Evolutionary conservation across 2,329 filamentous ascomycete genomes (phyloP), one percentile per base, ranked within the genome.

Genomic region (Pseudogymnoascus sp.): DNA sequence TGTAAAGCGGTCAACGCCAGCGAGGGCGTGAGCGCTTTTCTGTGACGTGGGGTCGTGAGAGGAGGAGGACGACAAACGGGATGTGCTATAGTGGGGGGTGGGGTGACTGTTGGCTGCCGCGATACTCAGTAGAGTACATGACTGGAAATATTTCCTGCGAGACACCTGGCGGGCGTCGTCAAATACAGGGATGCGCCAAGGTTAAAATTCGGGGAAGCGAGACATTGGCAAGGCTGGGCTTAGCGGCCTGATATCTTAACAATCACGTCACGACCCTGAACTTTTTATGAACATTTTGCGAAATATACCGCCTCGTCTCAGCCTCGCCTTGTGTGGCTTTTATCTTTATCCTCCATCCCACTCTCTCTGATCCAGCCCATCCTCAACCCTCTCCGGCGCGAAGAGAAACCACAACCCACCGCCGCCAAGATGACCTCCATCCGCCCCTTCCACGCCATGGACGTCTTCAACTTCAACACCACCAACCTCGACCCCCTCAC

Each of bases 401-500:
- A 16, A 51, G 23, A 51, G 14, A 51, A 16, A 16, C 45, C 23
- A n/a, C 45, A 29, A 0, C 4, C 23, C 12, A 21, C 6, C 45
- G 23, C 45, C 45, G 45, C 45, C 16, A 72, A 64, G 63, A 96
- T 96, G 91, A 88, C 89, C 63, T 90, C 89, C 63, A 90, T 97
- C 73, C 88, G 93, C 62, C 86, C 90, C 69, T 96, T 97, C 80
- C 85, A 84, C 66, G 88, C 91, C 2, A 83, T 85, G 69, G 95
- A 99, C 75, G 82, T 97, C 66, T 86, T 96, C 77, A 88, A 87
- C 69, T 88, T 97, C 76, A 96, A 96, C 69, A 87, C 92, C 68
- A 96, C 93, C 77, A 99, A 99, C 74, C 87, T 99, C 66, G 95
- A 99, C 74, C 91, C 91, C 42, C 82, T 97, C 66, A 97, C 95